Evolutionary conservation across 2,329 filamentous ascomycete species (phyloP).

Genomic region (Alternaria triticina): DNA sequence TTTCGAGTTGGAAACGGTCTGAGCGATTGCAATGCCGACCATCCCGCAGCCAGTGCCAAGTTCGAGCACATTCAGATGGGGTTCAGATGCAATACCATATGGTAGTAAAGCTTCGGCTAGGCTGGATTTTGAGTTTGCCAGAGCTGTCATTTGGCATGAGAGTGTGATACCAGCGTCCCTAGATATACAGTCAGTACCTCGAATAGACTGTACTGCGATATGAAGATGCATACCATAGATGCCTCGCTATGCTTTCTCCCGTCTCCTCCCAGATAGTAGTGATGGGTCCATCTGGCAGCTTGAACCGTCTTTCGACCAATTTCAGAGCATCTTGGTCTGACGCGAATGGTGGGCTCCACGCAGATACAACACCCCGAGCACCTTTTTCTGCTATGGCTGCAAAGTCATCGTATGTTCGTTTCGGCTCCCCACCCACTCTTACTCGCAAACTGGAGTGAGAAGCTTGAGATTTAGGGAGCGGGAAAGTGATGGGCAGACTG

Average conservation of each 20-base stretch:
- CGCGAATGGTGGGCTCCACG: slow-evolving; percentile 60
- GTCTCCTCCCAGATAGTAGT: slow-evolving; percentile 71
- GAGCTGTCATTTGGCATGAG: slow-evolving; percentile 58
- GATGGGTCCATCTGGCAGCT: slow-evolving; percentile 47
- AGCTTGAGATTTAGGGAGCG: slow-evolving; percentile 48
- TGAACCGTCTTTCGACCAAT: slow-evolving; percentile 63
- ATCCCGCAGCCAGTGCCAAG: slow-evolving; percentile 73
- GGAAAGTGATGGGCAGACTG: slow-evolving; percentile 52
- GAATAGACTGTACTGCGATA: neutral
- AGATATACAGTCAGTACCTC: neutral
- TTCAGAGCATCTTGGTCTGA: slow-evolving; percentile 54
- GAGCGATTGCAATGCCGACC: slow-evolving; percentile 67
- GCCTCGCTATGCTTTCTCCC: slow-evolving; percentile 73
- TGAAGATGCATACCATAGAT: slow-evolving; percentile 64
- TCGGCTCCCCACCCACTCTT: slow-evolving; percentile 47
- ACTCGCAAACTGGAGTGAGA: slow-evolving; percentile 48
- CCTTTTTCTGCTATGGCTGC: slow-evolving; percentile 31
- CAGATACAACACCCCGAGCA: slow-evolving; percentile 60
- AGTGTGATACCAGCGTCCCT: slow-evolving; percentile 67
- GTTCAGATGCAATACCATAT: neutral
- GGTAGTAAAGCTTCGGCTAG: slow-evolving; percentile 6
- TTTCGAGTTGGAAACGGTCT: slow-evolving; percentile 58
- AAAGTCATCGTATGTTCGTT: slow-evolving; percentile 36
- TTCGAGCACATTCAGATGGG: slow-evolving; percentile 60
- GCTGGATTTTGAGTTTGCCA: slow-evolving; percentile 35